phyloP scores from a whole-genome alignment of 73 alveolate genomes.

The Tetrahymena thermophila region DNA sequence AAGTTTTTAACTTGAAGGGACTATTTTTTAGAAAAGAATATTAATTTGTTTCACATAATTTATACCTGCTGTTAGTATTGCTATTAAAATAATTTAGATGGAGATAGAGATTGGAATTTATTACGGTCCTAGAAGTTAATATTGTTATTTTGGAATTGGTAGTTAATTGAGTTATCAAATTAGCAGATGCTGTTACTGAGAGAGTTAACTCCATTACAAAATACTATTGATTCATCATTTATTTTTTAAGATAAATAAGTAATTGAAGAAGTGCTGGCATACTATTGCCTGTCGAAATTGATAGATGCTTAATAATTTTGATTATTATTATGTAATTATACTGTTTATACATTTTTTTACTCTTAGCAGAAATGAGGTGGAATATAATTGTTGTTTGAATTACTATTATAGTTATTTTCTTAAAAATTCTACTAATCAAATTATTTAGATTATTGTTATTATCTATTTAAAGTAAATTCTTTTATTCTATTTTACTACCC shows the following conservation, averaged over 20 bases:
- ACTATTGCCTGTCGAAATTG: neutral
- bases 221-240: neutral
- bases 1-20: too few species aligned
- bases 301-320: neutral
- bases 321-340: neutral
- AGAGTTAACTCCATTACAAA: neutral
- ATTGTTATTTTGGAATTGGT: neutral
- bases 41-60: neutral
- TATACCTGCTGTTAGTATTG: neutral
- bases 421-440: neutral
- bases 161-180: neutral
- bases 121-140: neutral
- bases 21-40: too few species aligned
- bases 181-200: neutral
- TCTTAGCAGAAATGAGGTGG: neutral
- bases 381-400: neutral
- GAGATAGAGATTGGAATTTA: neutral
- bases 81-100: neutral
- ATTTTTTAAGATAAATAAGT: neutral
- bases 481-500: neutral
- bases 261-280: neutral
- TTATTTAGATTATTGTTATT: neutral
- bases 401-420: neutral
- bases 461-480: neutral
- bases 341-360: neutral